Conservation (phyloP, 2,329 filamentous ascomycete species). For the Venturia pyrina region DNA sequence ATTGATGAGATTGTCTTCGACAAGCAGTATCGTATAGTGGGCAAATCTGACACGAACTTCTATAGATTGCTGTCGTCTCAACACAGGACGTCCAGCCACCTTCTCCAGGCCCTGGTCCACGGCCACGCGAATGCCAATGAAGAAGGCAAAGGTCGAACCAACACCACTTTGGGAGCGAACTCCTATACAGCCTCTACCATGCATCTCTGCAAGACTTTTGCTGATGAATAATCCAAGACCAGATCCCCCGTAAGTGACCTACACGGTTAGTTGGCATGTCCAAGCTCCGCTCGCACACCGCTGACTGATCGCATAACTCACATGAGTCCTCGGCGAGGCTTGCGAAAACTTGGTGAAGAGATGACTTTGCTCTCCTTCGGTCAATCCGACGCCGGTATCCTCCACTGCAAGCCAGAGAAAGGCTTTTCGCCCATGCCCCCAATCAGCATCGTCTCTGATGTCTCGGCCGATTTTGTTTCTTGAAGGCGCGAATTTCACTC, state of each 20-base stretch:
- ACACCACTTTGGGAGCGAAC: slow-evolving; percentile 47
- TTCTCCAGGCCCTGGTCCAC: no score
- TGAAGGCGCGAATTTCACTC: not conserved
- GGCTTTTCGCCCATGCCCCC: slow-evolving; percentile 16
- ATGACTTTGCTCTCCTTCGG: slow-evolving; percentile 41
- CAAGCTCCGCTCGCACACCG: no score
- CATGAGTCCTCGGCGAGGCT: slow-evolving; percentile 53
- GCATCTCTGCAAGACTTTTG: slow-evolving; percentile 21
- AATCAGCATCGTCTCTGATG: not conserved
- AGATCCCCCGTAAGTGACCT: not conserved
- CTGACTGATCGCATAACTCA: not conserved
- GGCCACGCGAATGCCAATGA: slow-evolving; percentile 36
- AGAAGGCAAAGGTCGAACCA: slow-evolving; percentile 59
- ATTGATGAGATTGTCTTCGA: slow-evolving; percentile 14
- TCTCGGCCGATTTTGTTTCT: no score
- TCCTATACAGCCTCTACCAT: slow-evolving; percentile 56
- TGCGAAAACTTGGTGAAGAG: slow-evolving; percentile 63
- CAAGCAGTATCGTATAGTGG: not conserved
- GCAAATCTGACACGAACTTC: not conserved
- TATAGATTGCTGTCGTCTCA: no score
- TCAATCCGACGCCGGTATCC: slow-evolving; percentile 57
- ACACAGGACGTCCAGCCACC: no score
- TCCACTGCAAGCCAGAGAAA: slow-evolving; percentile 53
- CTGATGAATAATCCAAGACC: not conserved
- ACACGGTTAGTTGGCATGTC: no score